phyloP scores from a whole-genome alignment of 768 basidiomycete genomes.

The Pulveroboletus sp. region DNA sequence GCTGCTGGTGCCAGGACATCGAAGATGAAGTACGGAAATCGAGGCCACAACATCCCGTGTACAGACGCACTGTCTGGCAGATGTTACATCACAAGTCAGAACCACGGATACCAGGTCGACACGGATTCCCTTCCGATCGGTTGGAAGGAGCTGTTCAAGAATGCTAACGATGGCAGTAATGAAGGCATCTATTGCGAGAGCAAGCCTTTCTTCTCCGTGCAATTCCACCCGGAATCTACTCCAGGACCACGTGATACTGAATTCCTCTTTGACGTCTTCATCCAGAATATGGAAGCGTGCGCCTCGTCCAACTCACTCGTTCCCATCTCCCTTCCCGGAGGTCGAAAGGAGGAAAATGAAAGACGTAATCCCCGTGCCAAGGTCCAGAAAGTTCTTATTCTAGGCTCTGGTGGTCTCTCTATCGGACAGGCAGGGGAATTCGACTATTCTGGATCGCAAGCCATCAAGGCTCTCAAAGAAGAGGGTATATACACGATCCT shows the following conservation, averaged over 20 bases:
- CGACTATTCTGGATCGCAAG: slow-evolving; percentile 99
- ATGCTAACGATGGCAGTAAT: slow-evolving; percentile 96
- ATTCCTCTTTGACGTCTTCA: slow-evolving; percentile 97
- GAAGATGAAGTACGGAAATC: slow-evolving; percentile 99
- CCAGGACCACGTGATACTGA: slow-evolving; percentile 98
- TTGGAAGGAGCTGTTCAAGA: slow-evolving; percentile 94
- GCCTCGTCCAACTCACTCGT: slow-evolving; percentile 50
- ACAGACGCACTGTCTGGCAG: slow-evolving; percentile 90
- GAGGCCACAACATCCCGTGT: slow-evolving; percentile 98
- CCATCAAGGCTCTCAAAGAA: slow-evolving; percentile 98
- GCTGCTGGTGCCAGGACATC: slow-evolving; percentile 92
- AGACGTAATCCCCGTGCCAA: slow-evolving; percentile 64
- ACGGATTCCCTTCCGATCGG: slow-evolving; percentile 68
- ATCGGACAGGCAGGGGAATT: slow-evolving; percentile 99
- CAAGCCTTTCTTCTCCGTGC: slow-evolving; percentile 97
- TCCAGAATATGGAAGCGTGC: slow-evolving; percentile 81
- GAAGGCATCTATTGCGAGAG: slow-evolving; percentile 94
- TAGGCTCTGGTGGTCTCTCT: slow-evolving; percentile 95
- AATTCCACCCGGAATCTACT: slow-evolving; percentile 98
- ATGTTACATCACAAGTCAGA: slow-evolving; percentile 99
- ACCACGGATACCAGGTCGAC: slow-evolving; percentile 97
- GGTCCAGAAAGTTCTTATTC: slow-evolving; percentile 92
- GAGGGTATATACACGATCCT: slow-evolving; percentile 99
- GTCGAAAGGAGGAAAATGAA: slow-evolving; percentile 82
- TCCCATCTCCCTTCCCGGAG: slow-evolving; percentile 71